phyloP scores from a whole-genome alignment of 1,284 basidiomycete species.

The Cryptococcus sp. region DNA sequence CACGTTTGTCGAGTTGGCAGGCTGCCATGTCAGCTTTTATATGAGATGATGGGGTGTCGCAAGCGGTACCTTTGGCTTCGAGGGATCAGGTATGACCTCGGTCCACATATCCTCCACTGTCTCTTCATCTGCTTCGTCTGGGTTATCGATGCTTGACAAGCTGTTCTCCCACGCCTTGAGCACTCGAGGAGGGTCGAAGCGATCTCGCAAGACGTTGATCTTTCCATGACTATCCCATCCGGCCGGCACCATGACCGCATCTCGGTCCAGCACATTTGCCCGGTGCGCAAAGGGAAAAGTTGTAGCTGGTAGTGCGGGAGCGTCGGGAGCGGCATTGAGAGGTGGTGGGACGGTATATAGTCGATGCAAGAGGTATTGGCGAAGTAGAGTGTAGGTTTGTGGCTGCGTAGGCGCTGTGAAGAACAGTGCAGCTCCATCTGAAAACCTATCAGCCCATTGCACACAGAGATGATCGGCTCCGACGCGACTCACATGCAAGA shows the following conservation, averaged over 20 bases:
- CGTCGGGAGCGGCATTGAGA: conserved; percentile 9
- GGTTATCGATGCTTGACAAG: conserved; percentile 13
- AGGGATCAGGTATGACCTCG: conserved; percentile 42
- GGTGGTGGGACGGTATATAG: conserved; percentile 58
- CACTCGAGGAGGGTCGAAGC: conserved; percentile 78
- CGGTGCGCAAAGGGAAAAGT: conserved; percentile 80
- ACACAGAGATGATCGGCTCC: not conserved
- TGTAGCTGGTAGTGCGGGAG: conserved; percentile 55
- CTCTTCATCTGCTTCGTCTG: conserved; percentile 39
- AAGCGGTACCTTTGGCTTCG: conserved; percentile 29
- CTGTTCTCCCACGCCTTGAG: conserved; percentile 71
- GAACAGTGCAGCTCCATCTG: conserved; percentile 87
- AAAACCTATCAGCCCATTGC: not conserved
- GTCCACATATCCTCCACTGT: conserved; percentile 43
- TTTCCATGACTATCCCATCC: conserved; percentile 99
- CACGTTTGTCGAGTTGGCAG: conserved; percentile 10
- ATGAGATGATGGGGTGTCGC: not conserved
- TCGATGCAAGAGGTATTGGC: conserved; percentile 81
- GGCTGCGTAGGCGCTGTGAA: conserved; percentile 77
- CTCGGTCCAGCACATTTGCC: conserved; percentile 86
- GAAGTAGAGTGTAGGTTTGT: conserved; percentile 67
- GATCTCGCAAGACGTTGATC: conserved; percentile 82
- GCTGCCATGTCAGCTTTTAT: not conserved
- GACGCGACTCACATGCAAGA: conserved; percentile 66
- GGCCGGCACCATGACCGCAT: conserved; percentile 82